Percentiles rank a stretch among this genome's conserved stretches.
These are phyloP conservation scores for Macadamia tetraphylla DNA, from an alignment of 164 flowering plant genomes.

Conservation along the genomic window DNA sequence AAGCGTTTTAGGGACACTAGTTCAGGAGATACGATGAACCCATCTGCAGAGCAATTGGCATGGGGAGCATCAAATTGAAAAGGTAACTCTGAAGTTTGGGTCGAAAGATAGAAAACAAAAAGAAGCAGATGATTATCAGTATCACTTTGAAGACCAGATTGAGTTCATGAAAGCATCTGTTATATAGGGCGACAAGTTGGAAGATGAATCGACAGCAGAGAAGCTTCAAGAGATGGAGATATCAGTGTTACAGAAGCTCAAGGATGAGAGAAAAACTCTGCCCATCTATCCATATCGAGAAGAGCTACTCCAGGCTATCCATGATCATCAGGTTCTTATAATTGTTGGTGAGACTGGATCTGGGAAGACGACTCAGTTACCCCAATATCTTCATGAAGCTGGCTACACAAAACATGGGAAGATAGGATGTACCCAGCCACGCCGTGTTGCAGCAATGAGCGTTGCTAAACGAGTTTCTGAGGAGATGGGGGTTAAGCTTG, in stretches of 20 bases:
- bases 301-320: conserved; percentile 69
- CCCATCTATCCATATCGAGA: conserved; percentile 83
- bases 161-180: conserved; percentile 82
- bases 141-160: conserved; percentile 94
- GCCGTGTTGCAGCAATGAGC: conserved; percentile 99
- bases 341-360: conserved; percentile 99
- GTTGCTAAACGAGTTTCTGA: conserved; percentile 98
- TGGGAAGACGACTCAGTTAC: conserved; percentile 97
- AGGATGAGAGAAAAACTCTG: conserved; percentile 82
- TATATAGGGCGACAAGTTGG: conserved; percentile 69
- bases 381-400: conserved; percentile 96
- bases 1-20: conserved; percentile 82
- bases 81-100: conserved; percentile 80
- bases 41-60: conserved; percentile 98
- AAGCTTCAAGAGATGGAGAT: conserved; percentile 37
- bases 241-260: conserved; percentile 68
- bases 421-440: conserved; percentile 98
- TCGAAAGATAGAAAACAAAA: conserved; percentile 64
- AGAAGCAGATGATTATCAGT: conserved; percentile 68
- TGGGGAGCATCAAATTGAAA: conserved; percentile 98
- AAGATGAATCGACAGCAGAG: conserved; percentile 34
- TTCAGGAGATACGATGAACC: conserved; percentile 85
- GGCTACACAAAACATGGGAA: conserved; percentile 88
- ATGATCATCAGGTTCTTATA: conserved; percentile 87
- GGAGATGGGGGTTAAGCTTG: conserved; percentile 98